Evolutionary conservation across 768 basidiomycete species (phyloP), one percentile per base, ranked within the genome.

Genomic region (Tricholoma terreum): DNA sequence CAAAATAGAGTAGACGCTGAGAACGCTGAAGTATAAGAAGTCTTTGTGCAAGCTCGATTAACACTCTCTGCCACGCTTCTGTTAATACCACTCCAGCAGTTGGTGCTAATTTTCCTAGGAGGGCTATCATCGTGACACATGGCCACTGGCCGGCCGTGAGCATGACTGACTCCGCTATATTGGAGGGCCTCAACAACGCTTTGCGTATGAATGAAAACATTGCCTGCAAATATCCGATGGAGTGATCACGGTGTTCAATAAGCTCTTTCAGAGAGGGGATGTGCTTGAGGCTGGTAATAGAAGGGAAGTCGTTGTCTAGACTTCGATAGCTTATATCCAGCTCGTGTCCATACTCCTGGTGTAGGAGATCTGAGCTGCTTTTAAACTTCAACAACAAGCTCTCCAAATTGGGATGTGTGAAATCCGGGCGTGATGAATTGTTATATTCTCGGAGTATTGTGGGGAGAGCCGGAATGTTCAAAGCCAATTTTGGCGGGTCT

Each of bases 21-120:
- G 75, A 63, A 49, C 72, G 74, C 33, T 80, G 79, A 22, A 72
- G 67, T 14, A 66, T 60, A 1, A 79, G 58, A 6, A 69, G 56
- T 2, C 64, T 58, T 45, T 69, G 58, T 6, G 71, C 67, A n/a
- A 78, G 55, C 14, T 10, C 17, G 12, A 67, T 58, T 15, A 80
- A 59, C 57, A 56, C 65, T 14, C 54, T 31, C 50, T 58, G 54
- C 78, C 79, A 80, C 11, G 59, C 21, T 1, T 52, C 21, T 1
- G 67, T 38, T 19, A 73, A 50, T 6, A 1, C 14, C 3, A 30
- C 60, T 0, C 33, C 19, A 3, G 68, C 67, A 6, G 65, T 60
- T 11, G 66, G 69, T 8, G 71, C 66, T 42, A 79, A 64, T 6
- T 42, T 59, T 15, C 54, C 56, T n/a, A 79, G 63, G 15, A 80